Percentiles rank a stretch among this genome's conserved stretches.
Evolutionary conservation across 306 rosid species (phyloP).

Genomic region (Delonix regia): DNA sequence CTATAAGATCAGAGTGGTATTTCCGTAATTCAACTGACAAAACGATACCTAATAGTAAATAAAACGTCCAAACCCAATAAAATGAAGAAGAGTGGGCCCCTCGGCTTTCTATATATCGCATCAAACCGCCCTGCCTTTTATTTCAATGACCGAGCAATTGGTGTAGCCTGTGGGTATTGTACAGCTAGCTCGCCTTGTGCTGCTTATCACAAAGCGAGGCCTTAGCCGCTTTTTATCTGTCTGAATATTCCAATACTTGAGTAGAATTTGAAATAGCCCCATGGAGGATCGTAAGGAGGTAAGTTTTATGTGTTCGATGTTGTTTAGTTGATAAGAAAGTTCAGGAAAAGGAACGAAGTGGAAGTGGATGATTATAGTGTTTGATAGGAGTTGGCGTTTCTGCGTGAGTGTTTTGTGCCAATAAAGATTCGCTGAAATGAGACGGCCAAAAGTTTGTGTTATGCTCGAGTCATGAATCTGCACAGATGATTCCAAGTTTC

Average conservation of each 20-base stretch:
- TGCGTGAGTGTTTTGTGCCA: not conserved
- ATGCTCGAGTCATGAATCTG: not conserved
- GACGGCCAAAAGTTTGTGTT: not conserved
- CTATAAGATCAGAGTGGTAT: too few relatives aligned
- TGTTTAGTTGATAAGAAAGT: slow-evolving; percentile 25
- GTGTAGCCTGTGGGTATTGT: not conserved
- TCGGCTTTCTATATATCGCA: not conserved
- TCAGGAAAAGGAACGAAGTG: not conserved
- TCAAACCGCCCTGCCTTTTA: not conserved
- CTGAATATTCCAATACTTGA: not conserved
- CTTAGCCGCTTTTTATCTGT: not conserved
- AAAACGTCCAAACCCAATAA: too few relatives aligned
- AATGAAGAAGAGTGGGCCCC: not conserved
- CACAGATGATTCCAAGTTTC: not conserved
- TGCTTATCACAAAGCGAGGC: not conserved
- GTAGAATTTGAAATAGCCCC: slow-evolving; percentile 30
- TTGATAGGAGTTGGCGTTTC: not conserved
- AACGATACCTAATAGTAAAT: too few relatives aligned
- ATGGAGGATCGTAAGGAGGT: slow-evolving; percentile 94
- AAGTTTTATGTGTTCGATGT: slow-evolving; percentile 1
- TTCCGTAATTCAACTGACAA: too few relatives aligned
- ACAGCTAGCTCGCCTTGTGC: not conserved
- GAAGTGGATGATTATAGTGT: not conserved
- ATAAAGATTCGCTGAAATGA: not conserved
- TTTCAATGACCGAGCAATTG: not conserved